Evolutionary conservation across 1,284 basidiomycete species (phyloP).

Genomic region (Thelephora terrestris): DNA sequence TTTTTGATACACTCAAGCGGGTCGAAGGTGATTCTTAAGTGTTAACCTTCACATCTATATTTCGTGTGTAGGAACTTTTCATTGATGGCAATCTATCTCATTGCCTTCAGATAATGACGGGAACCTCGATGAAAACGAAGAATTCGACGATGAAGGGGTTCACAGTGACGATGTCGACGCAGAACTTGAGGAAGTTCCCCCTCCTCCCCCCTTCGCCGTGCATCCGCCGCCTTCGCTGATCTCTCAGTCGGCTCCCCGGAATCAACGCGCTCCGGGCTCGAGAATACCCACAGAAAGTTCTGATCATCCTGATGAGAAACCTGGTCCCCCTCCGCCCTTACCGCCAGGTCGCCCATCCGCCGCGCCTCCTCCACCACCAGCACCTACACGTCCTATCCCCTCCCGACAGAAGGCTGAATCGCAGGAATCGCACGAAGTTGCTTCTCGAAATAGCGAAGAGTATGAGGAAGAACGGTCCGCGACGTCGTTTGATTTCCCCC

Average conservation of each 20-base stretch:
- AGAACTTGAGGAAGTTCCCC: background rate
- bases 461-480: no score
- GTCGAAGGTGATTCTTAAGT: background rate
- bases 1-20: no score
- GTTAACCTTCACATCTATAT: no score
- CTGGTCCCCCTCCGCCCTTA: background rate
- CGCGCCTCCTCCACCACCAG: background rate
- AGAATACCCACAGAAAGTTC: background rate
- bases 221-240: background rate
- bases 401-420: background rate
- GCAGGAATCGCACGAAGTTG: background rate
- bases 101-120: background rate
- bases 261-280: constrained; percentile 8
- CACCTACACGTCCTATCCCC: background rate
- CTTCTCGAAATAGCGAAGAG: background rate
- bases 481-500: no score
- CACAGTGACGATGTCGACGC: background rate
- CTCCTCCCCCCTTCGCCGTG: constrained; percentile 7
- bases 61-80: no score
- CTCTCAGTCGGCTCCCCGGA: constrained; percentile 1
- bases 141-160: background rate
- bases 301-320: background rate
- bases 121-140: background rate
- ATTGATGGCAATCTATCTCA: no score
- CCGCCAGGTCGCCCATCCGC: background rate